Evolutionary conservation across 352 stramenopile genomes (phyloP).

Genomic region (Phytophthora quininea): DNA sequence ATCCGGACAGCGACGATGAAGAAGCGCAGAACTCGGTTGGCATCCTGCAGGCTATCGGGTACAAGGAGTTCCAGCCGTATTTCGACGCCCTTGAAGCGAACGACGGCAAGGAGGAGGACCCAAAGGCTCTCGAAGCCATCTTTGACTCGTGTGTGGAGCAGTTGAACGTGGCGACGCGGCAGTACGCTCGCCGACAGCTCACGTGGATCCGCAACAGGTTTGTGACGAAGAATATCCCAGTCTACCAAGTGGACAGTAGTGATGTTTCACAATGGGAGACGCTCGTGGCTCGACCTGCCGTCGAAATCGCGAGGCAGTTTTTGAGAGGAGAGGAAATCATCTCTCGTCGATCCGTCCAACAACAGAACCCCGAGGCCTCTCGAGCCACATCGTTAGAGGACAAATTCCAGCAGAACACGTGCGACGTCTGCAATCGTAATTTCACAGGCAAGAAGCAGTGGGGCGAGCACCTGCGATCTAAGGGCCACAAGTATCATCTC

Average conservation of each 20-base stretch:
- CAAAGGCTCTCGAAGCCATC: conserved; percentile 40
- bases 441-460: conserved; percentile 77
- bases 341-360: conserved; percentile 45
- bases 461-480: conserved; percentile 75
- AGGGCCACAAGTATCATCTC: conserved; percentile 83
- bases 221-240: conserved; percentile 81
- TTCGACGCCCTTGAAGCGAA: conserved; percentile 62
- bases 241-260: conserved; percentile 87
- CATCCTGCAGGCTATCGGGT: conserved; percentile 89
- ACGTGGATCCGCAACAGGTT: conserved; percentile 91
- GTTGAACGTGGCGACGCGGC: conserved; percentile 80
- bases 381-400: conserved; percentile 46
- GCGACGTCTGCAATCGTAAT: conserved; percentile 67
- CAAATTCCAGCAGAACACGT: conserved; percentile 72
- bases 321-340: conserved; percentile 41
- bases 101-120: conserved; percentile 19
- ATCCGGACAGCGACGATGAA: conserved; percentile 14
- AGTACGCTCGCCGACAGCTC: conserved; percentile 88
- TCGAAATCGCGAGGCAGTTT: conserved; percentile 71
- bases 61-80: conserved; percentile 91
- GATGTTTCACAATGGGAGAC: conserved; percentile 66
- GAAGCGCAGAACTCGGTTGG: conserved; percentile 62
- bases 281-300: conserved; percentile 58
- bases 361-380: conserved; percentile 51
- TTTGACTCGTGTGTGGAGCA: conserved; percentile 75